Conservation (phyloP, 768 basidiomycete genomes). For the Crucibulum laeve region DNA sequence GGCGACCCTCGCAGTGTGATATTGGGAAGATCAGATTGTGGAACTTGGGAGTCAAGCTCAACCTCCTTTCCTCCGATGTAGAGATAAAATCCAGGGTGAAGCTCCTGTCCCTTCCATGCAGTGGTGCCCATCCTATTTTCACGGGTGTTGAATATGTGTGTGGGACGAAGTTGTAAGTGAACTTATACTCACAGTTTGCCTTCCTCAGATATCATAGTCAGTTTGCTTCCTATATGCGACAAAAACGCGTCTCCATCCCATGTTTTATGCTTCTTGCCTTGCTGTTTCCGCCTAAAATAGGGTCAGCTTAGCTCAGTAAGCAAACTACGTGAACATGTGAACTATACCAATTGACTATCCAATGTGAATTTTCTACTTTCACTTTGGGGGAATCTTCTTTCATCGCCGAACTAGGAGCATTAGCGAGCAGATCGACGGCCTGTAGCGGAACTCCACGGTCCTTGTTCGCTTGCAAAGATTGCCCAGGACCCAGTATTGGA, state of each 20-base stretch:
- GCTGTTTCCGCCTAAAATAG: conserved; percentile 61
- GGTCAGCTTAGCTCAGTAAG: conserved; percentile 4
- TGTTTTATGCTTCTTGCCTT: conserved; percentile 73
- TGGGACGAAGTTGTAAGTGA: neutral
- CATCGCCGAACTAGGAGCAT: no score
- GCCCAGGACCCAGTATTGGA: conserved; percentile 10
- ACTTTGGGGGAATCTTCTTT: conserved; percentile 1
- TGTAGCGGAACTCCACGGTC: no score
- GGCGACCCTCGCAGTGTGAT: conserved; percentile 11
- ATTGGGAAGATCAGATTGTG: conserved; percentile 47
- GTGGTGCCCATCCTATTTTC: conserved; percentile 66
- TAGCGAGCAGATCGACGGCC: neutral
- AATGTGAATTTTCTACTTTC: conserved; percentile 34
- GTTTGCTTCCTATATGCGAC: conserved; percentile 41
- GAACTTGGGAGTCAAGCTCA: conserved; percentile 50
- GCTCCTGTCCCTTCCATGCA: conserved; percentile 52
- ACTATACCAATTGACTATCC: conserved; percentile 67
- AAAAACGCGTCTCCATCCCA: conserved; percentile 83
- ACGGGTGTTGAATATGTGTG: conserved; percentile 1
- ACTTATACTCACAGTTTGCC: conserved; percentile 56
- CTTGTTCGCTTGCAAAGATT: no score
- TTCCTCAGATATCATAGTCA: conserved; percentile 63
- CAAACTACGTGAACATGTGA: neutral
- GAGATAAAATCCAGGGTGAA: conserved; percentile 40
- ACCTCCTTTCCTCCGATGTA: conserved; percentile 59